Conservation (phyloP, 352 stramenopile genomes). For the Thraustotheca clavata region DNA sequence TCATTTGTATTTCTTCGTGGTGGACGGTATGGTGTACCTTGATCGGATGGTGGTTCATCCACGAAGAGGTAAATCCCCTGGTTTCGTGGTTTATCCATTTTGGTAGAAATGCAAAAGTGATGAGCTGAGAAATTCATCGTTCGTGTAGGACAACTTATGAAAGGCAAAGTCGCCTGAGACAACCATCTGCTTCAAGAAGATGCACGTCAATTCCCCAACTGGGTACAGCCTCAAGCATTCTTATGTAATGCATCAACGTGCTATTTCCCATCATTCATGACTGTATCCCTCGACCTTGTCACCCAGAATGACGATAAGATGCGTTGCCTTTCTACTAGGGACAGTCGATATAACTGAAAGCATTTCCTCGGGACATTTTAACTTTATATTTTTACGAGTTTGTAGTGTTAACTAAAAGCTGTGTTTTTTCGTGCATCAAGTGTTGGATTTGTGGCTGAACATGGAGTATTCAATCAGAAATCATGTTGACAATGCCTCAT, state of each 20-base stretch:
- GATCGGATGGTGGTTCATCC: neutral
- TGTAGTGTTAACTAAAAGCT: too few species aligned
- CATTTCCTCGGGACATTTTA: too few species aligned
- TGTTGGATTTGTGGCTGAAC: too few species aligned
- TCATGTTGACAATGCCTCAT: neutral
- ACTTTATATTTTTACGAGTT: too few species aligned
- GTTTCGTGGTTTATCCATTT: neutral
- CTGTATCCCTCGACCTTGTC: too few species aligned
- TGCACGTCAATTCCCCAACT: neutral
- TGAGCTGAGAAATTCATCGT: neutral
- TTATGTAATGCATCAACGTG: neutral
- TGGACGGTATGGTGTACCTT: neutral
- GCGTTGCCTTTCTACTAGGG: too few species aligned
- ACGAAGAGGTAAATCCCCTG: constrained; percentile 7
- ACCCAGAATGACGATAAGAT: too few species aligned
- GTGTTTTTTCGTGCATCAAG: too few species aligned
- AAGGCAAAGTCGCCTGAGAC: too few species aligned
- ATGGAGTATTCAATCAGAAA: neutral
- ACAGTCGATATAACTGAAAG: too few species aligned
- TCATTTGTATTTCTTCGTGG: neutral
- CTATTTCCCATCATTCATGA: neutral
- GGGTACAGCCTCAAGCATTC: neutral
- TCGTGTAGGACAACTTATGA: too few species aligned
- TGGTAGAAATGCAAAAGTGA: neutral
- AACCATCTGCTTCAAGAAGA: neutral